Conservation (phyloP, 176 grass and related monocot species). For the Aegilops longissima region DNA sequence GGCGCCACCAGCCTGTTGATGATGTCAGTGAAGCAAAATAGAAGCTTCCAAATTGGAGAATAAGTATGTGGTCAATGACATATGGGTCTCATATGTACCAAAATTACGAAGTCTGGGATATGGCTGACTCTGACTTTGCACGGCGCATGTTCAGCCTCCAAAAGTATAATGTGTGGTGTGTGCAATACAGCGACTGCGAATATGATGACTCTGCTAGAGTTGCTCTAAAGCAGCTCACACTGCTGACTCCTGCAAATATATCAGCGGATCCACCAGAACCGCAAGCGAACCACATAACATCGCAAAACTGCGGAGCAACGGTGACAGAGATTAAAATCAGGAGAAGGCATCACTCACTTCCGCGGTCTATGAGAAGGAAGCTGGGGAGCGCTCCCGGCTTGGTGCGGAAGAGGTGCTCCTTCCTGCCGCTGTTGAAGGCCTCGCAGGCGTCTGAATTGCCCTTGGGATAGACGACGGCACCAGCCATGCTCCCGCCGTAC, state of each 20-base stretch:
- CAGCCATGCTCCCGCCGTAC: conserved; percentile 97
- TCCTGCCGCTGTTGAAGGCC: conserved; percentile 29
- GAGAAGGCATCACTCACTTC: conserved; percentile 45
- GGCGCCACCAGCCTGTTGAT: no score
- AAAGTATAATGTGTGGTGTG: no score
- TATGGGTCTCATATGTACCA: no score
- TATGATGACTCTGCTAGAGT: no score
- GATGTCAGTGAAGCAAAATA: no score
- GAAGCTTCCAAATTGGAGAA: no score
- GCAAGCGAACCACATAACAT: not conserved
- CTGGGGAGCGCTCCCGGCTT: conserved; percentile 82
- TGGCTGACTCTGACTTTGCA: no score
- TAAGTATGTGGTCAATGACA: no score
- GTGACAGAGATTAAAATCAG: not conserved
- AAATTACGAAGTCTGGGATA: no score
- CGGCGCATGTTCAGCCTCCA: no score
- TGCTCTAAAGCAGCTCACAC: not conserved
- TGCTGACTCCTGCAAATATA: conserved; percentile 1
- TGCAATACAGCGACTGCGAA: no score
- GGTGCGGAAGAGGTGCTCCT: conserved; percentile 55
- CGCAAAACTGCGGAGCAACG: not conserved
- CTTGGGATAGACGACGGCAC: conserved; percentile 79
- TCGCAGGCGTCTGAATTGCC: conserved; percentile 67
- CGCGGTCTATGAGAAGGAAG: conserved; percentile 93
- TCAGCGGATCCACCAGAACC: not conserved